Conservation (phyloP, 2,329 filamentous ascomycete genomes). For the Chalaropsis ovoidea region DNA sequence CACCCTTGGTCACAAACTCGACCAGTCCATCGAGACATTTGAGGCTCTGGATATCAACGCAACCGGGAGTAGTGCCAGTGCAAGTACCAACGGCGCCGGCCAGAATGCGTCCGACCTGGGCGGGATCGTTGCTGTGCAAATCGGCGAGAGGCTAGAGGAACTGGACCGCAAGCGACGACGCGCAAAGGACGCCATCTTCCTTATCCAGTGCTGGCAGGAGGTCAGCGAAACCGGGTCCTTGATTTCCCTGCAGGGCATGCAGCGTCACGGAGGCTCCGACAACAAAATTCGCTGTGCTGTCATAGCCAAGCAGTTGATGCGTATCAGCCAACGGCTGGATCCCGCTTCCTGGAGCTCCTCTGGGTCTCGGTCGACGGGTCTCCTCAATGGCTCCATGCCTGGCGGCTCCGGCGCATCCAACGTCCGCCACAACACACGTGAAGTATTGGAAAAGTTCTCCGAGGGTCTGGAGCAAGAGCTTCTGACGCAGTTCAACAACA, state of each 20-base stretch:
- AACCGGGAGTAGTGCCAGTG: slow-evolving; percentile 39
- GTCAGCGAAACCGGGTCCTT: slow-evolving; percentile 83
- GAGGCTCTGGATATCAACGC: slow-evolving; percentile 76
- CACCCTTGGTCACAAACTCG: slow-evolving; percentile 76
- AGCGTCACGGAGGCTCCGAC: slow-evolving; percentile 73
- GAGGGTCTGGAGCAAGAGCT: slow-evolving; percentile 93
- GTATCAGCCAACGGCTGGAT: slow-evolving; percentile 87
- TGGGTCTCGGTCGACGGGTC: slow-evolving; percentile 45
- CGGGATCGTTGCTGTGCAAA: slow-evolving; percentile 76
- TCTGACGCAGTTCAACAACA: slow-evolving; percentile 92
- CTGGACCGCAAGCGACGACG: slow-evolving; percentile 82
- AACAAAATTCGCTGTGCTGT: slow-evolving; percentile 90
- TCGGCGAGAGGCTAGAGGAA: slow-evolving; percentile 87
- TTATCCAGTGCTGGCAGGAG: slow-evolving; percentile 95
- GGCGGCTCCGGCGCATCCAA: slow-evolving; percentile 26
- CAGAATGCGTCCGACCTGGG: slow-evolving; percentile 20
- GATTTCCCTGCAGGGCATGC: slow-evolving; percentile 76
- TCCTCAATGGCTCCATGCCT: slow-evolving; percentile 39
- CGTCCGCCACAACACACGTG: slow-evolving; percentile 59
- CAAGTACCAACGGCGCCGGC: slow-evolving; percentile 36
- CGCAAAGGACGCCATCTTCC: slow-evolving; percentile 84
- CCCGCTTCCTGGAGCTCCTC: slow-evolving; percentile 62
- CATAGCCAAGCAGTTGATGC: slow-evolving; percentile 84
- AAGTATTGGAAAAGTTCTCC: slow-evolving; percentile 92
- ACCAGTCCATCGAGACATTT: slow-evolving; percentile 85